Evolutionary conservation across 163 green algal genomes (phyloP).

Genomic region (Prototheca cutis): DNA sequence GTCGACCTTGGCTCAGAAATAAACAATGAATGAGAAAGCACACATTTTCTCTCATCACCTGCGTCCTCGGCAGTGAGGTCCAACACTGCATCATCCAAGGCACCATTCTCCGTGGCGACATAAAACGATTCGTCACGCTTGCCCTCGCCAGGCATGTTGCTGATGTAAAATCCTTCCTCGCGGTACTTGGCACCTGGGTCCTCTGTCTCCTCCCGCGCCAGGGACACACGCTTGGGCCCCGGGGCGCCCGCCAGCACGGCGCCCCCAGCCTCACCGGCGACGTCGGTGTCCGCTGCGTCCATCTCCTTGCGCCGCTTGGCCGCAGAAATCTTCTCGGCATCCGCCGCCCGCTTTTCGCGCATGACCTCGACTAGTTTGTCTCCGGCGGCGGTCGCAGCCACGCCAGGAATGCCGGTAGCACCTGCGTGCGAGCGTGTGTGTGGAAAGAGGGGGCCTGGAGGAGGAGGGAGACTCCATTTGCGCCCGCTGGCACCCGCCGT

Average conservation of each 20-base stretch:
- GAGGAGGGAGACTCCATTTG: no score
- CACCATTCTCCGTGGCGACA: constrained; percentile 1
- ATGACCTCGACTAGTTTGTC: constrained; percentile 48
- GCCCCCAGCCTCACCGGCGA: no score
- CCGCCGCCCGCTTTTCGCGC: constrained; percentile 48
- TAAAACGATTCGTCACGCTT: constrained; percentile 10
- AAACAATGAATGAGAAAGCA: no score
- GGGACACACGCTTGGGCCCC: background rate
- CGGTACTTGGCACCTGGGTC: constrained; percentile 2
- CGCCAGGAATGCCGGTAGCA: constrained; percentile 14
- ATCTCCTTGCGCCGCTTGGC: background rate
- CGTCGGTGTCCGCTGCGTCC: background rate
- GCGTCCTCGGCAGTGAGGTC: constrained; percentile 31
- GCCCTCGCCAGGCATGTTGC: constrained; percentile 6
- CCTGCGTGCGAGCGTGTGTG: constrained; percentile 3
- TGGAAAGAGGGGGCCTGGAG: background rate
- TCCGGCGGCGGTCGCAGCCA: constrained; percentile 18
- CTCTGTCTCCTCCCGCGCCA: background rate
- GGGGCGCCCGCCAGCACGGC: background rate
- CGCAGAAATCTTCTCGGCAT: constrained; percentile 47
- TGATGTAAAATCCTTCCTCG: constrained; percentile 25
- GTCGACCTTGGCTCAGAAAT: no score
- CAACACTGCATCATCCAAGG: constrained; percentile 23
- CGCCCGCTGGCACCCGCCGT: no score
- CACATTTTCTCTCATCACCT: no score